These are phyloP conservation scores for Talaromyces wortmannii DNA, from an alignment of 495 filamentous ascomycete species.

Conservation along the genomic window DNA sequence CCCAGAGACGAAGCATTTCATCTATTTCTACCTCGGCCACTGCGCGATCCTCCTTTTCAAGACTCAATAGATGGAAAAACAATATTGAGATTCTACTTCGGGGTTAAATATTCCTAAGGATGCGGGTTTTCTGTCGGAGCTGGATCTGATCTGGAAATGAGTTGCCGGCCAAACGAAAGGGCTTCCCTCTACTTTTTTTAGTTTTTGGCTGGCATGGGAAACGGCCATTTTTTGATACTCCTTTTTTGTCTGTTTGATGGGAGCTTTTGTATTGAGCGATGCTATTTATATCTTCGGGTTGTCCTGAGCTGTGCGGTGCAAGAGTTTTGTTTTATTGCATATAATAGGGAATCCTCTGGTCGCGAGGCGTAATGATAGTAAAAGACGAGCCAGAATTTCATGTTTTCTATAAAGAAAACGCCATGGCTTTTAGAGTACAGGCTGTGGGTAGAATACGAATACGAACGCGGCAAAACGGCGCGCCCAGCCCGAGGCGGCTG, in stretches of 20 bases:
- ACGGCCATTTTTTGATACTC: conserved; percentile 8
- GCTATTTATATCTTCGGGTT: not conserved
- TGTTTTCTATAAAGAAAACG: too few relatives aligned
- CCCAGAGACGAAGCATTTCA: conserved; percentile 97
- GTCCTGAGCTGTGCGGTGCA: not conserved
- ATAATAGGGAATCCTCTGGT: not conserved
- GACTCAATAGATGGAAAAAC: conserved; percentile 62
- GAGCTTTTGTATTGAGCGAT: not conserved
- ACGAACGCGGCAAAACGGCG: too few relatives aligned
- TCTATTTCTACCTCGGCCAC: conserved; percentile 99
- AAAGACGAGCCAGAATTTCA: not conserved
- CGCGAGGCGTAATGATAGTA: not conserved
- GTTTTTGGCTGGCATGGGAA: not conserved
- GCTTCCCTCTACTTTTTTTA: not conserved
- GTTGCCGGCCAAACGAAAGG: not conserved
- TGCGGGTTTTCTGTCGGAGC: not conserved
- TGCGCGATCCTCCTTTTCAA: conserved; percentile 99
- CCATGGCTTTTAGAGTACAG: too few relatives aligned
- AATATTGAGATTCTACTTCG: not conserved
- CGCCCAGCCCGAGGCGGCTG: too few relatives aligned
- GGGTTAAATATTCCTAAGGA: not conserved
- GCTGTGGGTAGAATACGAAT: too few relatives aligned
- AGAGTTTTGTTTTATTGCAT: not conserved
- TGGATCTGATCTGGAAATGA: not conserved
- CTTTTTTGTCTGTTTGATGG: conserved; percentile 5